Base-by-base conservation (phyloP, 306 rosid species). In the Vigna unguiculata region DNA sequence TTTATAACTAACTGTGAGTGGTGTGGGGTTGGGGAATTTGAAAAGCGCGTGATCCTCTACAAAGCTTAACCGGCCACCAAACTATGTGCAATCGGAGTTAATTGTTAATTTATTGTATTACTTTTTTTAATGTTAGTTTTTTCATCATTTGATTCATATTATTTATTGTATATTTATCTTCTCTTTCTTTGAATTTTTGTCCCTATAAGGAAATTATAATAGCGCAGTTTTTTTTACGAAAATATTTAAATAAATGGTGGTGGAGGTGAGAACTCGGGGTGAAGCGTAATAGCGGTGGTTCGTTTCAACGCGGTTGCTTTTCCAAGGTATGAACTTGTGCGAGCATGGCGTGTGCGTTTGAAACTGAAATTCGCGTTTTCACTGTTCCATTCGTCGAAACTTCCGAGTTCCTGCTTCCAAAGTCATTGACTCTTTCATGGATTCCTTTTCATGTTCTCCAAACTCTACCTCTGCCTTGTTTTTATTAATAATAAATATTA, bases 301-400 rank as follows among this genome's bases (percentile, higher is more conserved):
- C 34, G 5, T 71, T 58, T 47, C 53, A 51, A 79, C 78, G 67
- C 83, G 83, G 41, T 79, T 79, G 78, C 83, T 71, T 79, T 48
- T 6, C 4, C 30, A 14, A 21, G 16, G 12, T 34, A 45, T 20
- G 24, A 6, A 20, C 63, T 43, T 74, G 2, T 75, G 59, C 21
- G 45, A 14, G n/a, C 43, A 16, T 49, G 7, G 21, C 62, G 55
- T 28, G 25, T 74, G 25, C 40, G 2, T 21, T 21, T 20, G 7
- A 13, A 32, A 24, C 28, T 69, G 59, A 6, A 24, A 22, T 25
- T 74, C 21, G 40, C 12, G 24, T 25, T 17, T 49, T 16, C 52
- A 55, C 49, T 21, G 5, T 32, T n/a, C 4, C n/a, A 8, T 78
- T 78, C 82, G 47, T 22, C 0, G 78, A 71, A 70, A 49, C 78